Base-by-base conservation (phyloP, 805 yeast genomes). In the Sugiyamaella floridensis region DNA sequence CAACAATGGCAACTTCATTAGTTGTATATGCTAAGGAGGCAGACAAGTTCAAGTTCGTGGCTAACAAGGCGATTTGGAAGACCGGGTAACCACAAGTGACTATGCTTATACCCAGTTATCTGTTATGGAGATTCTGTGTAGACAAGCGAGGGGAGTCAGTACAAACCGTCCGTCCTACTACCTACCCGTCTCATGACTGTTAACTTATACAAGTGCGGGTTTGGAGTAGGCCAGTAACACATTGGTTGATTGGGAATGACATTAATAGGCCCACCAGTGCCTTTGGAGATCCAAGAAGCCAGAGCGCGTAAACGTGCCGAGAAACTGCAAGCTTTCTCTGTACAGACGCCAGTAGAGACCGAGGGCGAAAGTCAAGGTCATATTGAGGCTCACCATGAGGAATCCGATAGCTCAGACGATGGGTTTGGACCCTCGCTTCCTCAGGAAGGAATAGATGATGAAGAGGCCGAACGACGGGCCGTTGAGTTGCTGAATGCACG, bases 361-460 rank as follows among this genome's bases (percentile, higher is more conserved):
- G 26, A 2, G 51, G 44, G 11, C 43, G 22, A 15, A 2, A 22
- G 15, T 45, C 7, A 29, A 18, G 12, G 12, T 10, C 37, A 18
- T 12, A 26, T 20, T 26, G 47, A 29, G 12, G 52, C 53, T 26
- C 19, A 6, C 5, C 47, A 34, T 12, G 50, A 46, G 12, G 47
- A 29, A 10, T 37, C 15, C 19, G 40, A 15, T 4, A 43, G 14
- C 16, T 29, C 44, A 10, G 57, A 53, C 20, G 60, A 55, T 12
- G 57, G 45, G 20, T 57, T 55, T 48, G 61, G 61, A 2, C 61
- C 61, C 2, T 15, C 49, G n/a, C 19, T 57, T 29, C 57, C 61
- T 7, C n/a, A 18, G 2, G 44, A 16, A 9, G 49, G 20, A 2
- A n/a, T 18, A 11, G 52, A 52, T 22, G 49, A 45, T 7, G 55